Conservation (phyloP, 306 rosid genomes). For the Sicyos edulis region DNA sequence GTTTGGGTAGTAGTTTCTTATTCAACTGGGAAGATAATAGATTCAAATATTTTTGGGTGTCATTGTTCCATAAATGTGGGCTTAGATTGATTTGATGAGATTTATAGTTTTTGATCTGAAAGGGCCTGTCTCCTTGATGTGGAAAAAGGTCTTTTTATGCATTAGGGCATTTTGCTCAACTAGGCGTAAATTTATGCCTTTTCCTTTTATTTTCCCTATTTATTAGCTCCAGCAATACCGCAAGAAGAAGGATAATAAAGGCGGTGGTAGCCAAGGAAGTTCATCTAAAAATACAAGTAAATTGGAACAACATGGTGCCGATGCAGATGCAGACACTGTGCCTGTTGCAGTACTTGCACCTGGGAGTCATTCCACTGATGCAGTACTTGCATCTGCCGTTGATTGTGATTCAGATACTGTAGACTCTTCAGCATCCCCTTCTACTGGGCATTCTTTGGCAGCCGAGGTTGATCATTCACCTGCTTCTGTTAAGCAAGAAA, state of each 20-base stretch:
- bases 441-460: constrained; percentile 28
- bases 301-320: constrained; percentile 47
- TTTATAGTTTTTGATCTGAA: neutral
- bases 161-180: neutral
- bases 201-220: constrained; percentile 12
- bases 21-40: neutral
- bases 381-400: constrained; percentile 31
- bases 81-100: neutral
- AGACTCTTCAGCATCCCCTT: constrained; percentile 38
- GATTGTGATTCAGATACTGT: constrained; percentile 27
- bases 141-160: neutral
- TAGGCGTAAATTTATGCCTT: constrained; percentile 21
- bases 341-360: constrained; percentile 28
- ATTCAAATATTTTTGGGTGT: neutral
- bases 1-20: neutral
- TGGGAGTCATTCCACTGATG: constrained; percentile 37
- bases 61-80: neutral
- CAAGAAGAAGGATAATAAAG: constrained; percentile 74
- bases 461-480: constrained; percentile 30
- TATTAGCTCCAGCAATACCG: constrained; percentile 84
- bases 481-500: constrained; percentile 23
- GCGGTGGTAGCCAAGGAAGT: constrained; percentile 70
- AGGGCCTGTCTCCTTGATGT: neutral
- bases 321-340: constrained; percentile 44
- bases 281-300: constrained; percentile 50